These are phyloP conservation scores for Cunninghamia lanceolata DNA, from an alignment of 75 land plant species.

Conservation along the genomic window DNA sequence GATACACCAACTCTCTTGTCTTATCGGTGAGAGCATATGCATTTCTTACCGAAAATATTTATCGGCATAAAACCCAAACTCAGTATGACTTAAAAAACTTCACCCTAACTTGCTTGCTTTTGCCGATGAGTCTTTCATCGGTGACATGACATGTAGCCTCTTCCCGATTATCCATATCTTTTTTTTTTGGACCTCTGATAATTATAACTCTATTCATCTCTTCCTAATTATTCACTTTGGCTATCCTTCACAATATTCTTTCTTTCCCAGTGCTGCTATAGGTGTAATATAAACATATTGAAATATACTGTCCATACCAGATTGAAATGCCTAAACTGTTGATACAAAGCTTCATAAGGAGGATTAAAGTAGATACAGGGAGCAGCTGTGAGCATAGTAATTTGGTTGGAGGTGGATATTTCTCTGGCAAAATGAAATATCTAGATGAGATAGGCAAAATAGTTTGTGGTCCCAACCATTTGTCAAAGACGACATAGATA, in stretches of 20 bases:
- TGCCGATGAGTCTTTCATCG: no score
- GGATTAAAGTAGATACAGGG: constrained; percentile 92
- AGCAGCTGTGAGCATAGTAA: constrained; percentile 88
- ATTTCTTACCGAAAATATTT: no score
- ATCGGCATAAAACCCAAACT: no score
- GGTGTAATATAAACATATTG: constrained; percentile 93
- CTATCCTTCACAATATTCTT: constrained; percentile 78
- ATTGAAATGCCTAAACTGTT: constrained; percentile 86
- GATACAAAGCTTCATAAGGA: constrained; percentile 83
- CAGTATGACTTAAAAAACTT: no score
- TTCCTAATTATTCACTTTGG: no score
- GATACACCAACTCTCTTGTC: no score
- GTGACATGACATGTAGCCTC: no score
- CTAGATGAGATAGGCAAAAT: constrained; percentile 90
- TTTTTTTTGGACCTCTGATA: no score
- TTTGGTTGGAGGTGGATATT: constrained; percentile 95
- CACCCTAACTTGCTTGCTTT: no score
- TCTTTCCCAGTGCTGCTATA: constrained; percentile 85
- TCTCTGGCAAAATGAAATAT: constrained; percentile 88
- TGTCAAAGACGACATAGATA: constrained; percentile 88
- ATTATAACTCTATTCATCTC: no score
- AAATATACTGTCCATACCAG: constrained; percentile 50
- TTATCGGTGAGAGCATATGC: no score
- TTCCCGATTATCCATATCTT: no score
- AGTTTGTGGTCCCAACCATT: constrained; percentile 88